A percentile compares a stretch with the other conserved stretches of the same genome.
Conservation (phyloP, 148 eudicot genomes). For the Pouteria glomerata region DNA sequence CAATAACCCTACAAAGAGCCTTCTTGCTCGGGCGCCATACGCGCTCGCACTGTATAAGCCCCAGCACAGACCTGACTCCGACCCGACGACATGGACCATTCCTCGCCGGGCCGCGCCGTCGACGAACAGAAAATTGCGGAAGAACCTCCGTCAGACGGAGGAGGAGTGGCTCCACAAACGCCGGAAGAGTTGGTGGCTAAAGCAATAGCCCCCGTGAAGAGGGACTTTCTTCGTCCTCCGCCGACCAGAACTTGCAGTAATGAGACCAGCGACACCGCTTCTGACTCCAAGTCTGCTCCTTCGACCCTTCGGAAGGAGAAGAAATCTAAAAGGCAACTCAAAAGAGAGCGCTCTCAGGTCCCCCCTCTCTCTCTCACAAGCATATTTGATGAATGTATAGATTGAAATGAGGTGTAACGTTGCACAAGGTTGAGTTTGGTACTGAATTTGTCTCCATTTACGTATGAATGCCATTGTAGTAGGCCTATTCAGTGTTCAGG, state of each 20-base stretch:
- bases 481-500: background rate
- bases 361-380: background rate
- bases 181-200: conserved; percentile 72
- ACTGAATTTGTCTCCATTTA: no score
- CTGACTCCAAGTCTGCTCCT: conserved; percentile 24
- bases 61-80: background rate
- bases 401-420: background rate
- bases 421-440: background rate
- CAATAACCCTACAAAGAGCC: no score
- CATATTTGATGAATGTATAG: background rate
- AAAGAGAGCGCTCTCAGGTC: conserved; percentile 79
- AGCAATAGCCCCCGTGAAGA: conserved; percentile 82
- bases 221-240: conserved; percentile 61
- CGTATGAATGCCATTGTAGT: background rate
- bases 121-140: background rate
- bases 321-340: conserved; percentile 86
- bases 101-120: conserved; percentile 4
- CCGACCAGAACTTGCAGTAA: conserved; percentile 30
- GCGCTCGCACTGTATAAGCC: no score
- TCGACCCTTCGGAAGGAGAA: conserved; percentile 53
- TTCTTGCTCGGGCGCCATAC: no score
- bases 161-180: conserved; percentile 3
- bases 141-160: background rate
- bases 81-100: background rate
- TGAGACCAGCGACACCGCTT: conserved; percentile 15